A percentile compares a stretch with the other conserved stretches of the same genome.
Evolutionary conservation across 1,284 basidiomycete genomes (phyloP).

Genomic region (Moesziomyces globuligerus): DNA sequence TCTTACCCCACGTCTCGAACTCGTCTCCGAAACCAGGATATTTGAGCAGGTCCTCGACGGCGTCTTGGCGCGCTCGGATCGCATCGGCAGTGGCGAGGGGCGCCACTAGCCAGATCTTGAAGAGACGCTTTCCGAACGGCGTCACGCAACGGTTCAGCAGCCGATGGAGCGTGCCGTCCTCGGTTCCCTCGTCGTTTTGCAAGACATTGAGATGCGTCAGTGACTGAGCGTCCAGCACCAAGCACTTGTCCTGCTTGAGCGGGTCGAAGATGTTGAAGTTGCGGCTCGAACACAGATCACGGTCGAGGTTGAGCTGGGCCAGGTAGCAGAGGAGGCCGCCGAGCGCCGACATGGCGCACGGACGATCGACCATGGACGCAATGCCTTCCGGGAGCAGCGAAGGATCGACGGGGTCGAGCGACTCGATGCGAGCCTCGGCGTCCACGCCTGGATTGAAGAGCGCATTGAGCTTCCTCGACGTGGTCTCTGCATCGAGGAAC

Average conservation of each 20-base stretch:
- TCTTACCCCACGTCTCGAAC: slow-evolving; percentile 56
- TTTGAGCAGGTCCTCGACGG: slow-evolving; percentile 61
- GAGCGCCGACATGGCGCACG: slow-evolving; percentile 57
- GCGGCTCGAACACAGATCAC: slow-evolving; percentile 61
- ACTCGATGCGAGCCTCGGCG: slow-evolving; percentile 34
- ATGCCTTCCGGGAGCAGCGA: slow-evolving; percentile 55
- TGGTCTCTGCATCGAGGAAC: slow-evolving; percentile 55
- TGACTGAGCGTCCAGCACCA: slow-evolving; percentile 65
- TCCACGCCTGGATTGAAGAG: slow-evolving; percentile 54
- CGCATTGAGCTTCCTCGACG: slow-evolving; percentile 49
- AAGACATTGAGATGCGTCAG: slow-evolving; percentile 65
- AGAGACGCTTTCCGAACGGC: slow-evolving; percentile 65
- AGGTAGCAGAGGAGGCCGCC: slow-evolving; percentile 65
- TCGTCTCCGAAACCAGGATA: slow-evolving; percentile 51
- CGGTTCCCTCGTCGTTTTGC: slow-evolving; percentile 64
- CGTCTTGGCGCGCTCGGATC: slow-evolving; percentile 62
- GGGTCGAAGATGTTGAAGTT: slow-evolving; percentile 65
- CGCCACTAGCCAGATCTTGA: slow-evolving; percentile 65
- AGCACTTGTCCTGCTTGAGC: slow-evolving; percentile 49
- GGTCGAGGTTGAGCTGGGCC: slow-evolving; percentile 63
- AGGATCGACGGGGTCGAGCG: slow-evolving; percentile 41
- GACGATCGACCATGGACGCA: slow-evolving; percentile 47
- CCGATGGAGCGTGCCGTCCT: slow-evolving; percentile 62
- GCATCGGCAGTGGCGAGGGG: slow-evolving; percentile 55
- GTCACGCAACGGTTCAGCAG: slow-evolving; percentile 66